A percentile compares a stretch with the other conserved stretches of the same genome.
These are phyloP conservation scores for Pezicula radicicola DNA, from an alignment of 2,329 filamentous ascomycete genomes.

Conservation along the genomic window DNA sequence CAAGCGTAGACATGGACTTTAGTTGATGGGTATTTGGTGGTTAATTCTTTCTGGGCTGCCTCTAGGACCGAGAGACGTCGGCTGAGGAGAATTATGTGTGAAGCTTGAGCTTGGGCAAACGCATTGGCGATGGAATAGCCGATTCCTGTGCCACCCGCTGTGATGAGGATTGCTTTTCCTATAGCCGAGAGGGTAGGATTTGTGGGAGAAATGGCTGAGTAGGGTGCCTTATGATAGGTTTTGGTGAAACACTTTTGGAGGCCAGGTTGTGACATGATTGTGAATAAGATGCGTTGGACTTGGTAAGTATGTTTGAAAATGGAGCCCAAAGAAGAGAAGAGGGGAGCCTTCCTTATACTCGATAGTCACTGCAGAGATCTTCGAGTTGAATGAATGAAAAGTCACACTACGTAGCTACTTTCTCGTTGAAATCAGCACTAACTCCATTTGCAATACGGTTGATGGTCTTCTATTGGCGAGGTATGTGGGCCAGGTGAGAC, in stretches of 20 bases:
- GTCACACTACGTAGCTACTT: no score
- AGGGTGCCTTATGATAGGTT: constrained; percentile 23
- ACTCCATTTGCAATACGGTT: no score
- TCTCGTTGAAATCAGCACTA: no score
- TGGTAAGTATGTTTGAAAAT: no score
- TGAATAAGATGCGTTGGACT: no score
- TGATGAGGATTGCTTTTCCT: constrained; percentile 11
- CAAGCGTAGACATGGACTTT: not conserved
- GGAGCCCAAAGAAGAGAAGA: no score
- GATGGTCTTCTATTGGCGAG: no score
- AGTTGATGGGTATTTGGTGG: not conserved
- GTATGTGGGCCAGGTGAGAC: no score
- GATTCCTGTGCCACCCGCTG: constrained; percentile 11
- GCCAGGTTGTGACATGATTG: not conserved
- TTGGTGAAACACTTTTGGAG: constrained; percentile 9
- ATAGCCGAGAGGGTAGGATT: constrained; percentile 2
- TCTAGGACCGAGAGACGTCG: constrained; percentile 5
- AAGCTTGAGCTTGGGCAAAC: constrained; percentile 18
- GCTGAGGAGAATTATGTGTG: constrained; percentile 25
- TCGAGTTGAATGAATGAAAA: no score
- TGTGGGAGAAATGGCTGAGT: constrained; percentile 25
- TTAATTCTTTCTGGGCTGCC: not conserved
- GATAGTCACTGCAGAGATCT: no score
- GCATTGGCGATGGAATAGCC: constrained; percentile 13
- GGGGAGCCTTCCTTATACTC: no score